Percentiles rank a stretch among this genome's conserved stretches.
These are phyloP conservation scores for Solanum tacnaense DNA, from an alignment of 257 asterid genomes.

Conservation along the genomic window DNA sequence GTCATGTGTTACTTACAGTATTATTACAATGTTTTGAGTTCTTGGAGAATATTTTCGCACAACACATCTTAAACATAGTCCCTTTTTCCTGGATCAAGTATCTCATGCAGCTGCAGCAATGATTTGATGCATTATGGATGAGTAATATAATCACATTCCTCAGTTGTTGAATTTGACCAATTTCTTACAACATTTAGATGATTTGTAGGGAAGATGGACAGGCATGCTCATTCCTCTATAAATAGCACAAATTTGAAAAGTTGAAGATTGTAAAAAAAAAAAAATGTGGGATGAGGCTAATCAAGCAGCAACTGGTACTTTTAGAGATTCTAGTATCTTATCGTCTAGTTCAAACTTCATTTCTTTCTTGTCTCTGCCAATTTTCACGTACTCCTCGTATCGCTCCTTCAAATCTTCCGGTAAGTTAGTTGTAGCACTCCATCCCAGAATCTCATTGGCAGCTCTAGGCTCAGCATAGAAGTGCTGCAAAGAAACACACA, in stretches of 20 bases:
- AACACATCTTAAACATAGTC: not conserved
- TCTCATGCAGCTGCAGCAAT: not conserved
- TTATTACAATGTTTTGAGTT: not conserved
- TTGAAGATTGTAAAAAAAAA: not conserved
- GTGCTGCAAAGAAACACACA: constrained; percentile 46
- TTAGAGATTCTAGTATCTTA: constrained; percentile 71
- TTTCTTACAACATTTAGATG: not conserved
- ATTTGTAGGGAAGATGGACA: not conserved
- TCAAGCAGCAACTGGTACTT: constrained; percentile 70
- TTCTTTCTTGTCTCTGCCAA: constrained; percentile 89
- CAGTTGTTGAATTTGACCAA: not conserved
- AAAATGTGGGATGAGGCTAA: not conserved
- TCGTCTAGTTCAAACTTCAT: constrained; percentile 74
- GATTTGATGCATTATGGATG: not conserved
- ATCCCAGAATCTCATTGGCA: constrained; percentile 83
- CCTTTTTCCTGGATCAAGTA: not conserved
- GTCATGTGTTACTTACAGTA: not conserved
- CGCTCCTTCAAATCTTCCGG: constrained; percentile 77
- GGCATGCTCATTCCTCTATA: not conserved
- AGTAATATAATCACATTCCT: not conserved
- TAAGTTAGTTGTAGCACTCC: constrained; percentile 70
- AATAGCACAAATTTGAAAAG: not conserved
- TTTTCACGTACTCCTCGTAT: constrained; percentile 68
- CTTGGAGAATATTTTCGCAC: not conserved
- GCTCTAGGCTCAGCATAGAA: constrained; percentile 92